Base-by-base conservation (phyloP, 805 yeast species). In the Torulaspora quercuum region DNA sequence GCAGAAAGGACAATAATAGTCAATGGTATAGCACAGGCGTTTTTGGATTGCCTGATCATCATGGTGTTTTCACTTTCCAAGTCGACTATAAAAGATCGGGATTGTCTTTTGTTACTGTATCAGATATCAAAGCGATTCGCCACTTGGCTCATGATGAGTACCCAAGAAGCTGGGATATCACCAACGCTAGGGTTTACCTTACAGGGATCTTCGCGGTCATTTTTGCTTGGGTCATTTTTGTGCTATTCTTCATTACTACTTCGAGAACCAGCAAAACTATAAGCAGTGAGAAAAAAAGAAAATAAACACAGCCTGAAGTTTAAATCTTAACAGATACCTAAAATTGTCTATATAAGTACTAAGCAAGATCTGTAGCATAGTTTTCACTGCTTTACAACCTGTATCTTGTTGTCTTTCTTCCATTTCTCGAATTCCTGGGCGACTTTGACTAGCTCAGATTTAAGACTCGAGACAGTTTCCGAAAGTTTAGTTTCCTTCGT, bases 141-240 rank as follows among this genome's bases (percentile, higher is more conserved):
- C 97, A 92, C 62, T 73, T 85, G 53, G 97, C 97, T 42, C 90
- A 89, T 61, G 95, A 92, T 59, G 98, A 94, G 67, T 92, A 79
- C 68, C 80, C 82, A 44, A 77, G 97, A 63, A 81, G 94, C 28
- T 92, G 92, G 90, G 85, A 83, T 43, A 90, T 92, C 53, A 71
- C 95, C 18, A 89, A 89, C 62, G 76, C 97, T 1, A 87, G 96
- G 95, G 87, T 89, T 34, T 92, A 92, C 59, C 64, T 90, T 44
- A 70, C 83, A 14, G 73, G 88, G 32, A 80, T 89, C 10, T 64
- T 62, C 3, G 64, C 80, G 21, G 95, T 94, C 14, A 76, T 81
- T 19, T 52, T 65, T 16, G 83, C 82, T 1, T 92, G 96, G 94
- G 56, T 87, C 29, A 47, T 77, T 17, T 90, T 92, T 59, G 77